These are phyloP conservation scores for Colletotrichum lentis DNA, from an alignment of 2,329 filamentous ascomycete genomes.

Conservation along the genomic window DNA sequence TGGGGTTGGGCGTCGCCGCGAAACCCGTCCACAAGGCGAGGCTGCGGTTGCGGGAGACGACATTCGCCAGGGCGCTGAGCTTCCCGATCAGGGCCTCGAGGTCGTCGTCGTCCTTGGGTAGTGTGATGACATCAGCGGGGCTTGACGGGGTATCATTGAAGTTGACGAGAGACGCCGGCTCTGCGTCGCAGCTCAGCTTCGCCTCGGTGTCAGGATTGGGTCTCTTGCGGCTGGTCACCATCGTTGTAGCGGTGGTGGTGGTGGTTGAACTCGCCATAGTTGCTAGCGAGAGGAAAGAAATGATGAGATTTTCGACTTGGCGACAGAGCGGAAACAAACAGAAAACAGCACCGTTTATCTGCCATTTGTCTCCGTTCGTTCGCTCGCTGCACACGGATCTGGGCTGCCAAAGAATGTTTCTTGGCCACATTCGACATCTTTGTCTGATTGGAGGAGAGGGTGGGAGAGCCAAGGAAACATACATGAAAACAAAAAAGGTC, in stretches of 20 bases:
- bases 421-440: neutral
- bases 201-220: neutral
- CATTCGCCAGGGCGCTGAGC: neutral
- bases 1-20: slow-evolving; percentile 1
- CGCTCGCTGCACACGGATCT: neutral
- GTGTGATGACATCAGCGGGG: neutral
- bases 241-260: neutral
- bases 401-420: neutral
- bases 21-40: slow-evolving; percentile 15
- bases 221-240: slow-evolving; percentile 3
- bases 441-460: neutral
- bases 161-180: neutral
- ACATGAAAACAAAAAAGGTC: neutral
- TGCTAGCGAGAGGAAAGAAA: neutral
- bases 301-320: neutral
- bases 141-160: slow-evolving; percentile 2
- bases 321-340: neutral
- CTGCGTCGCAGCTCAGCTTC: neutral
- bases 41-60: slow-evolving; percentile 1
- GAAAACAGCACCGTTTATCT: too few relatives aligned
- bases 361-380: too few relatives aligned
- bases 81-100: neutral
- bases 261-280: neutral
- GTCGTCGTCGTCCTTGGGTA: neutral
- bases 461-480: neutral